Conservation (phyloP, 345 rosid genomes). For the Litchi chinensis region DNA sequence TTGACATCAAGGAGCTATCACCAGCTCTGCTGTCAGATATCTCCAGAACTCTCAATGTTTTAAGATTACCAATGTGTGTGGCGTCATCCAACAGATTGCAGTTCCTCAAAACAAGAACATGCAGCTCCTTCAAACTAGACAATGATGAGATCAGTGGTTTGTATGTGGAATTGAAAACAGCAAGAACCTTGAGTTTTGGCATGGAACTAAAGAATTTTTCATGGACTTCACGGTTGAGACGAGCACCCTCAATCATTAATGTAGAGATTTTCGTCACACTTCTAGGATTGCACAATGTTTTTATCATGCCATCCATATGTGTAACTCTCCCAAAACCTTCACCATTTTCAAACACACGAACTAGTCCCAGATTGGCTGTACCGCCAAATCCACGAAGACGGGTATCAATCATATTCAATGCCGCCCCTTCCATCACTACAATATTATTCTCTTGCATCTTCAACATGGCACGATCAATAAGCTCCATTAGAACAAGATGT, state of each 20-base stretch:
- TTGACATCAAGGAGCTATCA: slow-evolving; percentile 35
- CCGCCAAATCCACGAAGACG: slow-evolving; percentile 31
- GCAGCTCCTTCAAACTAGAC: slow-evolving; percentile 28
- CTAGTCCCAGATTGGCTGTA: slow-evolving; percentile 37
- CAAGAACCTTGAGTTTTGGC: slow-evolving; percentile 41
- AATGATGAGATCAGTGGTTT: slow-evolving; percentile 25
- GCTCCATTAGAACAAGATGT: slow-evolving; percentile 51
- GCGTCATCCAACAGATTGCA: slow-evolving; percentile 38
- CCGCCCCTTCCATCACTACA: slow-evolving; percentile 44
- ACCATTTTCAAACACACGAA: slow-evolving; percentile 28
- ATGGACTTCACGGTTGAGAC: slow-evolving; percentile 32
- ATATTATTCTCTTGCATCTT: slow-evolving; percentile 48
- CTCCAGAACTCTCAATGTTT: slow-evolving; percentile 47
- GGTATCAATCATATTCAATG: slow-evolving; percentile 30
- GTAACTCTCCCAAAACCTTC: slow-evolving; percentile 43
- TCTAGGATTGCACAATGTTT: slow-evolving; percentile 34
- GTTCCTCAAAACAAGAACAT: slow-evolving; percentile 52
- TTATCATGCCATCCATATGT: slow-evolving; percentile 50
- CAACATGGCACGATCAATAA: slow-evolving; percentile 44
- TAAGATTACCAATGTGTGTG: slow-evolving; percentile 24
- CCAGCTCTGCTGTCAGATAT: slow-evolving; percentile 30
- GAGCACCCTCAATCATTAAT: slow-evolving; percentile 49
- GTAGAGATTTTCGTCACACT: slow-evolving; percentile 30
- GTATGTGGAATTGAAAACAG: slow-evolving; percentile 41
- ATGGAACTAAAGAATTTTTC: slow-evolving; percentile 24